Conservation (phyloP, 306 rosid species). For the Pyrus bretschneideri region DNA sequence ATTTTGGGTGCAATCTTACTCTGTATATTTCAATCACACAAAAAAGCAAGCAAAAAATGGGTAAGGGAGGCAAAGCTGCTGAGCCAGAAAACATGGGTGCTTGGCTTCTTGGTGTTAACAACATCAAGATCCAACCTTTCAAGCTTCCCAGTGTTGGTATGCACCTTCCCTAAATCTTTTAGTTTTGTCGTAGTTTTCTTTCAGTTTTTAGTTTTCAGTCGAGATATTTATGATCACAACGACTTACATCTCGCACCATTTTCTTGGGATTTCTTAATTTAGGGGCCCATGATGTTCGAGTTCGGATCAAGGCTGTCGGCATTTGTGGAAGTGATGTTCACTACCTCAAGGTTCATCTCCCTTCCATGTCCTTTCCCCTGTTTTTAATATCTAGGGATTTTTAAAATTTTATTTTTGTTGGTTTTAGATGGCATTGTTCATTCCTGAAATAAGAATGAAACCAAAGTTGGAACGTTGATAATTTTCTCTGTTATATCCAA, state of each 20-base stretch:
- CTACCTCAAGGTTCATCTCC: conserved; percentile 51
- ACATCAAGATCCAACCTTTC: conserved; percentile 74
- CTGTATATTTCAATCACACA: background rate
- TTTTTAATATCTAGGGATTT: background rate
- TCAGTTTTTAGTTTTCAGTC: background rate
- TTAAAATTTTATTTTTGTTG: background rate
- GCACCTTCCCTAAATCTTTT: background rate
- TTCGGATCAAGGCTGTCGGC: conserved; percentile 83
- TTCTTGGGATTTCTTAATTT: background rate
- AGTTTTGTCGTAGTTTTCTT: background rate
- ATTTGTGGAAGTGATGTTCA: conserved; percentile 96
- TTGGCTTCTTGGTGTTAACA: conserved; percentile 73
- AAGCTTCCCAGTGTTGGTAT: conserved; percentile 69
- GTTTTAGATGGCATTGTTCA: background rate
- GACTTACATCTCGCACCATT: background rate
- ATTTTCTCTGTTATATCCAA: background rate
- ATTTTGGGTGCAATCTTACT: background rate
- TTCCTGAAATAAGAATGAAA: background rate
- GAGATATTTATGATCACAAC: background rate
- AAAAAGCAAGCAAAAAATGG: conserved; percentile 32
- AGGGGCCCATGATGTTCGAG: conserved; percentile 75
- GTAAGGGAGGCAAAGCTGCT: conserved; percentile 55
- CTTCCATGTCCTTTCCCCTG: background rate
- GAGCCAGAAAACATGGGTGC: conserved; percentile 74
- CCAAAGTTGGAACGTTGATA: background rate